Conservation (phyloP, 2,329 filamentous ascomycete species). For the Colletotrichum kahawae region DNA sequence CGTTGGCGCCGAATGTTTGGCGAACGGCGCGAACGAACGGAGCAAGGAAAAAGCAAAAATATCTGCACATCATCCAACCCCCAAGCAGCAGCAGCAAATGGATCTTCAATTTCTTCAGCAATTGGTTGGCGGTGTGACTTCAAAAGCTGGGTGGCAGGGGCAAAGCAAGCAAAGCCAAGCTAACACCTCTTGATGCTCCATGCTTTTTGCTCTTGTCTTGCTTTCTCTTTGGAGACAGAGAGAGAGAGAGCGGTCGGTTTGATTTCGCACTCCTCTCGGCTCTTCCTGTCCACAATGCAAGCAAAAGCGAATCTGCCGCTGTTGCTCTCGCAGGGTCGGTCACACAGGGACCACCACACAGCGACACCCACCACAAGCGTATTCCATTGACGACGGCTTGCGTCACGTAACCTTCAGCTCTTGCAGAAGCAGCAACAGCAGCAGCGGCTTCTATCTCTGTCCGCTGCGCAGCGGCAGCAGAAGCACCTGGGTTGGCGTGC, state of each 20-base stretch:
- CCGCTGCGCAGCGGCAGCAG: neutral
- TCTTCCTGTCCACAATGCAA: neutral
- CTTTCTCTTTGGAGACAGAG: neutral
- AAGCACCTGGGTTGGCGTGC: neutral
- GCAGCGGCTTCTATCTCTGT: neutral
- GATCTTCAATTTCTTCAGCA: neutral
- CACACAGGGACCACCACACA: neutral
- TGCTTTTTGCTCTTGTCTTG: neutral
- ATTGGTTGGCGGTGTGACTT: neutral
- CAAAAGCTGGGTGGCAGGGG: neutral
- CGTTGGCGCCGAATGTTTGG: slow-evolving; percentile 8
- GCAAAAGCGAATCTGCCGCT: neutral
- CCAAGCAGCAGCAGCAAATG: neutral
- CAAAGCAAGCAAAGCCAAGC: neutral
- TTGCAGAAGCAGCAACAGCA: neutral
- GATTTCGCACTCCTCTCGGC: neutral
- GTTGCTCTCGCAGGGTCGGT: neutral
- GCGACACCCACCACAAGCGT: slow-evolving; percentile 15
- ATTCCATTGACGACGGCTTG: slow-evolving; percentile 15
- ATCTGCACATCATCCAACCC: neutral
- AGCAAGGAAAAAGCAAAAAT: neutral
- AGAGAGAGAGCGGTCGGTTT: neutral
- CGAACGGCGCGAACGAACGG: slow-evolving; percentile 3
- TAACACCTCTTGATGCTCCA: neutral
- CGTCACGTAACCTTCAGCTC: slow-evolving; percentile 12